phyloP scores from a whole-genome alignment of 495 filamentous ascomycete genomes.

The Xylaria scruposa region DNA sequence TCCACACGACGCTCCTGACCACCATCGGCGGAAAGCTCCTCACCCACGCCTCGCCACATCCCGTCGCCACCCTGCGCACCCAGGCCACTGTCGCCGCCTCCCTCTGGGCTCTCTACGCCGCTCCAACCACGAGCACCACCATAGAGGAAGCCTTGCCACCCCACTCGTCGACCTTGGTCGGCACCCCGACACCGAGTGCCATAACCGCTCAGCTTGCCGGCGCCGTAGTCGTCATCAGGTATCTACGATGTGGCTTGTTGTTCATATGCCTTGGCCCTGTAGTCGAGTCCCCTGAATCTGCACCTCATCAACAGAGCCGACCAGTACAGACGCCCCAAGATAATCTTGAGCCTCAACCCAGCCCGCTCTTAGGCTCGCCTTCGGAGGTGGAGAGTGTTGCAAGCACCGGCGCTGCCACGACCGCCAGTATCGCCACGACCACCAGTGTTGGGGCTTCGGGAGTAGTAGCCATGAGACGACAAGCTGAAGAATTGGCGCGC shows the following conservation, averaged over 20 bases:
- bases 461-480: conserved; percentile 49
- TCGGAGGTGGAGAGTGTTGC: conserved; percentile 45
- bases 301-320: conserved; percentile 27
- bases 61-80: conserved; percentile 51
- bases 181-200: conserved; percentile 27
- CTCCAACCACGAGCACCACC: conserved; percentile 27
- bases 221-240: conserved; percentile 56
- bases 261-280: conserved; percentile 60
- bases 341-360: conserved; percentile 25
- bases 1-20: conserved; percentile 52
- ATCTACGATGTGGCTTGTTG: conserved; percentile 56
- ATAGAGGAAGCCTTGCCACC: conserved; percentile 31
- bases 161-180: neutral
- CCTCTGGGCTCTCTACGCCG: conserved; percentile 50
- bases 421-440: conserved; percentile 38
- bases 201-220: conserved; percentile 57
- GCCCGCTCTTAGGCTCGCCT: conserved; percentile 41
- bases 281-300: conserved; percentile 21
- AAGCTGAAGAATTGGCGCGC: conserved; percentile 55
- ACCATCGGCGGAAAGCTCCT: conserved; percentile 57
- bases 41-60: conserved; percentile 52
- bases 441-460: conserved; percentile 37
- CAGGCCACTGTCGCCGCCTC: conserved; percentile 58
- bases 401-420: conserved; percentile 40
- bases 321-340: conserved; percentile 30